Evolutionary conservation across 495 filamentous ascomycete genomes (phyloP), one percentile per base, ranked within the genome.

Genomic region (Lichina pygmaea): DNA sequence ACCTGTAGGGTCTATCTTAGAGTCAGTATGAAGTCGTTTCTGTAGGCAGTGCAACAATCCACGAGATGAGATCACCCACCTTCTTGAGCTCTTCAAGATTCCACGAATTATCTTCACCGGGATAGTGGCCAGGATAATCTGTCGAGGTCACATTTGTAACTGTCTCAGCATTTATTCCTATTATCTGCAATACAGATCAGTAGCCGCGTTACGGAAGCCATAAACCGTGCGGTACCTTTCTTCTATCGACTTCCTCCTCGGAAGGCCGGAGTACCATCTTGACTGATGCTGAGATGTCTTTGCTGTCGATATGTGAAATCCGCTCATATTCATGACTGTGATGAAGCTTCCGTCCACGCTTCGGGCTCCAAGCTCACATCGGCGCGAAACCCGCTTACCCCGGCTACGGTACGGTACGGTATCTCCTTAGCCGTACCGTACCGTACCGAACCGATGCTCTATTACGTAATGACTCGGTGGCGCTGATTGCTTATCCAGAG

Each of bases 61-160:
- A 30, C 30, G 33, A 10, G 36, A 8, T 17, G 15, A 41, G 32
- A 9, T 30, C 30, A 52, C 55, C 45, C 62, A 71, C 72, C 31
- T 72, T 55, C 40, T 65, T 63, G 61, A 95, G 92, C 37, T 71
- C 65, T 2, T 80, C 65, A n/a, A 83, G 61, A 50, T 77, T 68
- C 86, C 86, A 99, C 37, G 69, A 62, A 57, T 93, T 75, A 60
- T 91, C 78, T 62, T 99, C 89, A 51, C 80, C 81, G 3, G 83
- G 81, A 61, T 74, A 93, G 60, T 92, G 80, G 40, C 76, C 75
- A 3, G 91, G 91, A 60, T 83, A 92, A 56, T 94, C 86, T 50
- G 73, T 91, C 31, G 81, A 81, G 53, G 80, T 66, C 55, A 86
- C 76, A 60, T 95, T 75, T 49, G 78, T 81, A 52, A 95, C 76